phyloP scores from a whole-genome alignment of 1,284 basidiomycete species.

The Cutaneotrichosporon mucoides region DNA sequence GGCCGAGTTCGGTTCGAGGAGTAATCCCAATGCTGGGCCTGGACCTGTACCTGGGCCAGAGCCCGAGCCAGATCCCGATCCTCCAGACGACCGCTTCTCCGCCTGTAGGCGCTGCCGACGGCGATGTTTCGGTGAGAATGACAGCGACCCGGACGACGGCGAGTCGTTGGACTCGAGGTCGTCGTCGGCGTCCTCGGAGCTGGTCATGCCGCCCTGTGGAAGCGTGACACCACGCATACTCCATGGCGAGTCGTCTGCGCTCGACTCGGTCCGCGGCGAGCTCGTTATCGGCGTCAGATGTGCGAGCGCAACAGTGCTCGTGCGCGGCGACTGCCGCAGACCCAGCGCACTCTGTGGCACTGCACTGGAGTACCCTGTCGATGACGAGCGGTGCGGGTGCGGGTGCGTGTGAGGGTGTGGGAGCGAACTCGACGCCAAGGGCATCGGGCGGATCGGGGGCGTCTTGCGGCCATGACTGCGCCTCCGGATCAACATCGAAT shows the following conservation, averaged over 20 bases:
- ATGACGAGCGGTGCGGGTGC: neutral
- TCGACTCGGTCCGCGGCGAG: slow-evolving; percentile 4
- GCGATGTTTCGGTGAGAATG: slow-evolving; percentile 34
- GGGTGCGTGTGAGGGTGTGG: neutral
- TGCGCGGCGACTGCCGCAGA: slow-evolving; percentile 20
- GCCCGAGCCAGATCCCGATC: neutral
- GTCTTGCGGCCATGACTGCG: slow-evolving; percentile 22
- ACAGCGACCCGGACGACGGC: slow-evolving; percentile 35
- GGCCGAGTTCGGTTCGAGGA: slow-evolving; percentile 12
- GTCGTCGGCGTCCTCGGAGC: slow-evolving; percentile 44
- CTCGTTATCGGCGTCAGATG: slow-evolving; percentile 17
- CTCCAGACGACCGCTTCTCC: neutral
- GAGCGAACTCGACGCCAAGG: neutral
- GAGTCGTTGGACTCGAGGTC: slow-evolving; percentile 34
- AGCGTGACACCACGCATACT: slow-evolving; percentile 15
- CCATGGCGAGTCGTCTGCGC: slow-evolving; percentile 8
- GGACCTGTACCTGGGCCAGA: neutral
- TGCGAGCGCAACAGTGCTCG: slow-evolving; percentile 16
- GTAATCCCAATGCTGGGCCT: slow-evolving; percentile 3
- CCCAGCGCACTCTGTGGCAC: slow-evolving; percentile 1
- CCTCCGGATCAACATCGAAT: slow-evolving; percentile 9
- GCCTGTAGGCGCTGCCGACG: neutral
- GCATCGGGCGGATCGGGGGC: slow-evolving; percentile 18
- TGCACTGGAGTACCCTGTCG: neutral
- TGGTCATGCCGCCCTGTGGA: slow-evolving; percentile 24